Evolutionary conservation across 768 basidiomycete species (phyloP).

Genomic region (Pisolithus sp.): DNA sequence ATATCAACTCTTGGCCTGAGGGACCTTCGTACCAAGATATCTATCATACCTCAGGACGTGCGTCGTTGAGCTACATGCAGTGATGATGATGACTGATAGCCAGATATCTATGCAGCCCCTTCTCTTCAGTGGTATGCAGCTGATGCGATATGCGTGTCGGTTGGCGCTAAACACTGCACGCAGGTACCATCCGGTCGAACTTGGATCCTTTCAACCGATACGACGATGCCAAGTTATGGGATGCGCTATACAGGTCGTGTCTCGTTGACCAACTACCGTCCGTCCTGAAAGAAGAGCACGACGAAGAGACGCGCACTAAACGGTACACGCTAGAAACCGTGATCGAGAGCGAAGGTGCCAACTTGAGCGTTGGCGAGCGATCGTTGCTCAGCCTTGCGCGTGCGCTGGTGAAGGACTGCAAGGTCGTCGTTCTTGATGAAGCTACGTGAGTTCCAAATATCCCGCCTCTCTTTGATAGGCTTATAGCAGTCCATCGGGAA

Average conservation of each 20-base stretch:
- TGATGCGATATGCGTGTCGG: conserved; percentile 25
- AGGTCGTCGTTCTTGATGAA: conserved; percentile 47
- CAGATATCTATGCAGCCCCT: conserved; percentile 35
- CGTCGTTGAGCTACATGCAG: conserved; percentile 11
- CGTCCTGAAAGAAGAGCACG: conserved; percentile 4
- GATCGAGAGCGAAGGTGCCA: conserved; percentile 49
- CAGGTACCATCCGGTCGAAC: conserved; percentile 53
- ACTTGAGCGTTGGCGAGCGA: conserved; percentile 42
- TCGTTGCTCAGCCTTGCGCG: conserved; percentile 48
- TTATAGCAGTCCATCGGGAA: too few relatives aligned
- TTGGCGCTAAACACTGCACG: conserved; percentile 31
- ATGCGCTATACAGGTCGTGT: conserved; percentile 63
- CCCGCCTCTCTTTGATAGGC: conserved; percentile 15
- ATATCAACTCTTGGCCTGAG: conserved; percentile 62
- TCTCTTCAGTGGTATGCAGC: conserved; percentile 47
- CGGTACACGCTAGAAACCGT: conserved; percentile 46
- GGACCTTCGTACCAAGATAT: conserved; percentile 52
- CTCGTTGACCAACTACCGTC: conserved; percentile 26
- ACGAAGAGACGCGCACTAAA: conserved; percentile 8
- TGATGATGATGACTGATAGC: not conserved
- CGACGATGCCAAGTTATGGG: conserved; percentile 61
- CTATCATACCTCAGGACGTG: conserved; percentile 68
- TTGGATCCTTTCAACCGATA: conserved; percentile 57
- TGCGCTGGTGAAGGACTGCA: conserved; percentile 45
- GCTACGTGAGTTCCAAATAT: conserved; percentile 12